Conservation (phyloP, 1,284 basidiomycete species). For the Hemileia vastatrix region DNA sequence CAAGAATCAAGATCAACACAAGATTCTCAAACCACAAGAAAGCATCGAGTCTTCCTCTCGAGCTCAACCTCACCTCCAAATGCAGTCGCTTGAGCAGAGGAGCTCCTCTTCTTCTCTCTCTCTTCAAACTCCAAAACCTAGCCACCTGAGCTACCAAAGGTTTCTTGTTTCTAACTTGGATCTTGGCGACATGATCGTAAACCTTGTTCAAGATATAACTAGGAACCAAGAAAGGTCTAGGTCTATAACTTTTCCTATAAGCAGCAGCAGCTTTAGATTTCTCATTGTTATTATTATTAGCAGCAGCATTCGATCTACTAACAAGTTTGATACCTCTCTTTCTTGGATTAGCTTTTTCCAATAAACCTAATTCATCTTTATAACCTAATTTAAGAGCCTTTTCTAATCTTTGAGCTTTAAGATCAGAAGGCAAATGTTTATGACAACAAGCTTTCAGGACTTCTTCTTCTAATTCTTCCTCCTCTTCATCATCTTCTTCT, state of each 20-base stretch:
- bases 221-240: constrained; percentile 52
- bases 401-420: constrained; percentile 9
- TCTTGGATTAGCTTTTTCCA: too few relatives aligned
- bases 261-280: too few relatives aligned
- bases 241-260: too few relatives aligned
- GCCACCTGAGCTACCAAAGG: constrained; percentile 71
- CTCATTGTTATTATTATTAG: too few relatives aligned
- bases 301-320: too few relatives aligned
- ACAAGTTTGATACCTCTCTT: too few relatives aligned
- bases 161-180: constrained; percentile 64
- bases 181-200: constrained; percentile 62
- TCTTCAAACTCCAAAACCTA: constrained; percentile 92
- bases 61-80: constrained; percentile 71
- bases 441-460: neutral
- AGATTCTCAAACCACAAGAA: too few relatives aligned
- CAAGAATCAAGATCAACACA: too few relatives aligned
- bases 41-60: constrained; percentile 25
- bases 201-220: constrained; percentile 57
- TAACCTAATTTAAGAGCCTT: constrained; percentile 29
- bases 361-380: too few relatives aligned
- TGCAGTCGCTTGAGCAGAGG: constrained; percentile 87
- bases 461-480: neutral
- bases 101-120: constrained; percentile 83
- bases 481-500: too few relatives aligned
- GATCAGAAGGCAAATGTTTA: neutral